These are phyloP conservation scores for Trichomonas gallinae DNA, from an alignment of 208 protist genomes.

Conservation along the genomic window DNA sequence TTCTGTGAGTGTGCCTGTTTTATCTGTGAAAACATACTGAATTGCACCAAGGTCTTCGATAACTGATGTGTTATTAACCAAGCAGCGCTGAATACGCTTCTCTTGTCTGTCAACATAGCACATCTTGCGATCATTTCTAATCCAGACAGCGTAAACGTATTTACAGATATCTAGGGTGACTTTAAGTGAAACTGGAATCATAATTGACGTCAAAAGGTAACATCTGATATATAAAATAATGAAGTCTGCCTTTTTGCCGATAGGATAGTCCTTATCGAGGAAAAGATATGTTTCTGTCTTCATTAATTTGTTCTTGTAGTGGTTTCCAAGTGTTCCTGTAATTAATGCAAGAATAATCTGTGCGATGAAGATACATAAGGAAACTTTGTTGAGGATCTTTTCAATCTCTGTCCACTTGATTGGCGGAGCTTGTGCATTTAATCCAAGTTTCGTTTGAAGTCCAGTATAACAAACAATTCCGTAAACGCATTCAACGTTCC, in stretches of 20 bases:
- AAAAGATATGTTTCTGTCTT: constrained; percentile 55
- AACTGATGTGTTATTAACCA: constrained; percentile 25
- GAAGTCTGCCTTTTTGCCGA: constrained; percentile 35
- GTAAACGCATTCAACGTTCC: constrained; percentile 58
- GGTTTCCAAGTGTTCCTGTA: constrained; percentile 61
- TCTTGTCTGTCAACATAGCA: constrained; percentile 39
- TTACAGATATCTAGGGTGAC: constrained; percentile 76
- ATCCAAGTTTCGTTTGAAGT: constrained; percentile 73
- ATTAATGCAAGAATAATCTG: constrained; percentile 57
- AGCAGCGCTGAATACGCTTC: neutral
- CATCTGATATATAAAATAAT: constrained; percentile 62
- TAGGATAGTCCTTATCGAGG: neutral
- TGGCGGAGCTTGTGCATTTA: constrained; percentile 63
- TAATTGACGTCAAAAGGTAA: constrained; percentile 75
- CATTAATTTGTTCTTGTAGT: constrained; percentile 38
- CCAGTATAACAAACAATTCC: constrained; percentile 76
- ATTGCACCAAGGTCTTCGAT: constrained; percentile 45
- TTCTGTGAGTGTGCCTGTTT: too few relatives aligned
- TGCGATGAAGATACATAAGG: constrained; percentile 63
- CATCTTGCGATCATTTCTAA: constrained; percentile 71
- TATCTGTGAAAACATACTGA: constrained; percentile 49
- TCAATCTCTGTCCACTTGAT: constrained; percentile 78
- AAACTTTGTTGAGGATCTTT: constrained; percentile 57
- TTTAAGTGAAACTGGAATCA: constrained; percentile 86
- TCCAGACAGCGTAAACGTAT: constrained; percentile 66